phyloP scores from a whole-genome alignment of 495 filamentous ascomycete species.

The Neurospora sp. region DNA sequence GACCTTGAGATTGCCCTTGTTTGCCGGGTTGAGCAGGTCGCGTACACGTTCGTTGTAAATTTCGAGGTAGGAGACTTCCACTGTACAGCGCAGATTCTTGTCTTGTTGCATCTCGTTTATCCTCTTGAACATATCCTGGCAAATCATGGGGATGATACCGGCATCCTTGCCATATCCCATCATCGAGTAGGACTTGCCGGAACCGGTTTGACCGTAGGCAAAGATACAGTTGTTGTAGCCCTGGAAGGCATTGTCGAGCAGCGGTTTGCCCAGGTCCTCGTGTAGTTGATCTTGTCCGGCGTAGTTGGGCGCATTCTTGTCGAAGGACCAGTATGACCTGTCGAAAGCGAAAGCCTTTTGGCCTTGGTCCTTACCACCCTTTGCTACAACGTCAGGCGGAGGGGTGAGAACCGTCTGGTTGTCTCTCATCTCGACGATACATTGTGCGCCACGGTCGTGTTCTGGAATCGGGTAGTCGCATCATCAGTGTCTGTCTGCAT shows the following conservation, averaged over 20 bases:
- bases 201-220: slow-evolving; percentile 97
- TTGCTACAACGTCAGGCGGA: slow-evolving; percentile 50
- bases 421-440: slow-evolving; percentile 94
- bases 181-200: slow-evolving; percentile 98
- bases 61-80: slow-evolving; percentile 97
- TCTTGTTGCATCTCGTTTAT: slow-evolving; percentile 68
- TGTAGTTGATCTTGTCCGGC: slow-evolving; percentile 88
- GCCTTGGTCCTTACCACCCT: slow-evolving; percentile 57
- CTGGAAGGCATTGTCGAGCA: slow-evolving; percentile 96
- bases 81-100: slow-evolving; percentile 72
- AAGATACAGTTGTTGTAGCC: slow-evolving; percentile 99
- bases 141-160: slow-evolving; percentile 97
- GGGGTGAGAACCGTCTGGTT: slow-evolving; percentile 80
- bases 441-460: slow-evolving; percentile 85
- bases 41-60: slow-evolving; percentile 99
- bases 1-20: slow-evolving; percentile 93
- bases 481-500: slow-evolving; percentile 1
- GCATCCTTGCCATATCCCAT: slow-evolving; percentile 97
- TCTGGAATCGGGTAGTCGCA: slow-evolving; percentile 40
- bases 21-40: slow-evolving; percentile 91
- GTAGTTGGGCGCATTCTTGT: slow-evolving; percentile 68
- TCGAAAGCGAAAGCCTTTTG: slow-evolving; percentile 93
- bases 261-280: slow-evolving; percentile 74
- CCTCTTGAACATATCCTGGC: slow-evolving; percentile 90
- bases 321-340: slow-evolving; percentile 95